A percentile compares a stretch with the other conserved stretches of the same genome.
Evolutionary conservation across 108 stramenopile species (phyloP).

Genomic region (Discostella pseudostelligera): DNA sequence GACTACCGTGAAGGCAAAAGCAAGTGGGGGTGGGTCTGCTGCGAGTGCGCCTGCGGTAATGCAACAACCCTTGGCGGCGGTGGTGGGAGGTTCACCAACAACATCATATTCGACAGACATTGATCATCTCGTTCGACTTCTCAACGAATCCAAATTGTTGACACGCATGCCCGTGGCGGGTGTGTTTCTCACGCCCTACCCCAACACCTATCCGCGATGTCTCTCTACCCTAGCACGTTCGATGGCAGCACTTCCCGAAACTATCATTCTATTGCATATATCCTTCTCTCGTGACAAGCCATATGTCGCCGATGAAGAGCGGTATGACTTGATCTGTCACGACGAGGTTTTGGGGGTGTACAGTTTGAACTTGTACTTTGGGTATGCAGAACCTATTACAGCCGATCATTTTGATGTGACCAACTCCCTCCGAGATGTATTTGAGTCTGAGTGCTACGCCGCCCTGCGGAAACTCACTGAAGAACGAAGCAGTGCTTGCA

Average conservation of each 20-base stretch:
- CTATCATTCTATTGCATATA: constrained; percentile 6
- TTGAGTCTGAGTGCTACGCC: constrained; percentile 3
- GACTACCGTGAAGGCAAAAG: not conserved
- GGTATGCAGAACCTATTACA: constrained; percentile 4
- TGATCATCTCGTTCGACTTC: constrained; percentile 9
- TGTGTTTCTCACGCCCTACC: not conserved
- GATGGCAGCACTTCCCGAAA: constrained; percentile 5
- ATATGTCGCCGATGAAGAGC: constrained; percentile 1
- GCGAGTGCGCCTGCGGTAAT: no score
- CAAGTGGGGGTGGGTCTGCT: no score
- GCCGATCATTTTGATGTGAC: constrained; percentile 3
- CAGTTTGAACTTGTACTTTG: constrained; percentile 7
- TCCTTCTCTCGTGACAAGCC: constrained; percentile 11
- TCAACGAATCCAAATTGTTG: constrained; percentile 5
- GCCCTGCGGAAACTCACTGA: constrained; percentile 7
- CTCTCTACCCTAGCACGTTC: constrained; percentile 1
- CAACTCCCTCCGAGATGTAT: constrained; percentile 1
- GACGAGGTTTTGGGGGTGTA: constrained; percentile 3
- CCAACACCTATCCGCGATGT: not conserved
- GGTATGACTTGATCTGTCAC: not conserved
- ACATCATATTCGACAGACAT: not conserved
- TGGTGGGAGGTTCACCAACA: no score
- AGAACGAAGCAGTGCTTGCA: not conserved
- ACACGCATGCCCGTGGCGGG: constrained; percentile 3
- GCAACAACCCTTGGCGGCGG: not conserved